Base-by-base conservation (phyloP, 345 rosid genomes). In the Turritis glabra region DNA sequence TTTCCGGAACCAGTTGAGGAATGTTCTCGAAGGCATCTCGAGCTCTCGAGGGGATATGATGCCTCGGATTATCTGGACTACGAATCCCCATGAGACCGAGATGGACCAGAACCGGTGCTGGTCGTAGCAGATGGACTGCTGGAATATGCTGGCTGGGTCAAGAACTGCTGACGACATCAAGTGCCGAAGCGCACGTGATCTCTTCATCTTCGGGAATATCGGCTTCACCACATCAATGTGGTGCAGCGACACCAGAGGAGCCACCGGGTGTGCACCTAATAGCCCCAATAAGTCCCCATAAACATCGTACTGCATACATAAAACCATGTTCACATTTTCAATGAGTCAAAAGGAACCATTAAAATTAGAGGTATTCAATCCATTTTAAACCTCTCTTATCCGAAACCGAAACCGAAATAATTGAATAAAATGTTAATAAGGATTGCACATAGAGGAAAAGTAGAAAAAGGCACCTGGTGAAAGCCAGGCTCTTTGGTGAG, bases 111-210 rank as follows among this genome's bases (percentile, higher is more conserved):
- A 83, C 29, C 85, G 78, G 29, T 64, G 64, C 27, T 64, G 74
- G 77, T 89, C 90, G 8, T 91, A 90, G 88, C 96, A 88, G 54
- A 90, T 85, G 18, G 97, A 91, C 47, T 91, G 93, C 59, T 94
- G 96, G 82, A 88, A 79, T 61, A 86, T 67, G 69, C 93, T 94
- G 8, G 93, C 91, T 2, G 98, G 82, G 67, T 94, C 96, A 0
- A 85, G 76, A 32, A 66, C 82, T 29, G 83, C 90, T 0, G 95
- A 78, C 2, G 84, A 73, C 41, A 94, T 83, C 14, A 91, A 77
- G 75, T 86, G 96, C 4, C 69, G 62, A 0, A 91, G 75, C 1
- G 96, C 88, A 47, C 69, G 76, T 19, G 74, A 73, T n/a, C 86
- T 74, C 27, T 66, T 84, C 91, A 80, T 87, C 54, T 71, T 30